These are phyloP conservation scores for Hortiboletus flavorubellus DNA, from an alignment of 768 basidiomycete species.

Conservation along the genomic window DNA sequence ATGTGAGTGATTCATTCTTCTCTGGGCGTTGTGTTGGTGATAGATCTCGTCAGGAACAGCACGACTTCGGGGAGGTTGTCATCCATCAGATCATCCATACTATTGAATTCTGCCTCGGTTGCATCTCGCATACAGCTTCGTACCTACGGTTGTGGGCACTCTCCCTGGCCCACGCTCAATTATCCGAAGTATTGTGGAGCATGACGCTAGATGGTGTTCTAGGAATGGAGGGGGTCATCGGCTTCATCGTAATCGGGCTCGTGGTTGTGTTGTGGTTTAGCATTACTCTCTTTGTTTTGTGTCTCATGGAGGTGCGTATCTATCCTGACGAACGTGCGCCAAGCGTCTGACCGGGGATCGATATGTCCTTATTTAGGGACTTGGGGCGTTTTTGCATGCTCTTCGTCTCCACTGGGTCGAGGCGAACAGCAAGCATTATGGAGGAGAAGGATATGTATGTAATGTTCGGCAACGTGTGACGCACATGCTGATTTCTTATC, in stretches of 20 bases:
- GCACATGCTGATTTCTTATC: conserved; percentile 25
- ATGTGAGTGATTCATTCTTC: conserved; percentile 47
- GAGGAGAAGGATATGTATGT: conserved; percentile 86
- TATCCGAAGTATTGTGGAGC: conserved; percentile 89
- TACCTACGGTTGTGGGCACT: conserved; percentile 96
- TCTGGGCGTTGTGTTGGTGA: conserved; percentile 5
- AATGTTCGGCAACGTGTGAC: conserved; percentile 20
- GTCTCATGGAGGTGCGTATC: conserved; percentile 87
- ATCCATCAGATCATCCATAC: conserved; percentile 99
- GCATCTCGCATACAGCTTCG: conserved; percentile 96
- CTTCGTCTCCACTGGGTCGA: conserved; percentile 98
- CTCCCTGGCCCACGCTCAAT: conserved; percentile 95
- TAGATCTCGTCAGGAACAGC: conserved; percentile 54
- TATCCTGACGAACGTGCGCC: conserved; percentile 17
- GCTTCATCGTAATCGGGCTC: conserved; percentile 48
- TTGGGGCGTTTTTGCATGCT: conserved; percentile 95
- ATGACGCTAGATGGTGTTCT: conserved; percentile 76
- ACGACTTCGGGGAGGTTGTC: conserved; percentile 92
- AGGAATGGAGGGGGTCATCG: conserved; percentile 62
- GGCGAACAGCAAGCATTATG: conserved; percentile 94
- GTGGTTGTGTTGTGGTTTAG: conserved; percentile 72
- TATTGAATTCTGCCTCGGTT: conserved; percentile 98
- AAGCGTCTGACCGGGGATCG: conserved; percentile 7
- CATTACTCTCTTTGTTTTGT: conserved; percentile 74
- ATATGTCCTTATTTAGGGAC: conserved; percentile 50